A percentile compares a stretch with the other conserved stretches of the same genome.
phyloP scores from a whole-genome alignment of 495 filamentous ascomycete species.

The Aspergillus sclerotioniger region DNA sequence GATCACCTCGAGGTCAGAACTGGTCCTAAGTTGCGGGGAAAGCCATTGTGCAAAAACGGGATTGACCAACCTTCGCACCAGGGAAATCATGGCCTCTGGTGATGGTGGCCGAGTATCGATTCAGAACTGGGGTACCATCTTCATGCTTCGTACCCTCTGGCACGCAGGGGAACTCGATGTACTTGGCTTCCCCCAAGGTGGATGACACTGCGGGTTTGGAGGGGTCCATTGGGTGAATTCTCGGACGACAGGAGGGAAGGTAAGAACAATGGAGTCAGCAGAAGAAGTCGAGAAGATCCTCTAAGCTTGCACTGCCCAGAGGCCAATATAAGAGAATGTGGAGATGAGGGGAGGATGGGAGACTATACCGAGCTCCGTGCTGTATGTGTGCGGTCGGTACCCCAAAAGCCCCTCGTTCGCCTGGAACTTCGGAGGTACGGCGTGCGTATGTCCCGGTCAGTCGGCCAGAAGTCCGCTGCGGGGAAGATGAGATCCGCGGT shows the following conservation, averaged over 20 bases:
- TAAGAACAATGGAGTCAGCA: not conserved
- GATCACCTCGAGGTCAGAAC: not conserved
- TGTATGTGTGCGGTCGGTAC: conserved; percentile 10
- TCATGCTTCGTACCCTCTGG: conserved; percentile 53
- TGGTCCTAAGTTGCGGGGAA: not conserved
- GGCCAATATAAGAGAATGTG: not conserved
- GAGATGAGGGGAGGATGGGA: not conserved
- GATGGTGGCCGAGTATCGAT: conserved; percentile 68
- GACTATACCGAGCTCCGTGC: conserved; percentile 3
- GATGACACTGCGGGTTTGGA: conserved; percentile 22
- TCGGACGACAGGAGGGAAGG: not conserved
- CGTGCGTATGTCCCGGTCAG: conserved; percentile 16
- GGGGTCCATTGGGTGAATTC: conserved; percentile 27
- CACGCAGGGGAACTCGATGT: conserved; percentile 60
- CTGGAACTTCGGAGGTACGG: conserved; percentile 29
- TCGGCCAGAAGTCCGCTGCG: conserved; percentile 28
- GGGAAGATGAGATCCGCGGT: conserved; percentile 12
- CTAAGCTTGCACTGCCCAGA: not conserved
- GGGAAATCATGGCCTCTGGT: conserved; percentile 89
- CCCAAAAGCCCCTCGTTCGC: conserved; percentile 38
- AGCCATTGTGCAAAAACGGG: not conserved
- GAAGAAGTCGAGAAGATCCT: not conserved
- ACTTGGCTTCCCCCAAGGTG: conserved; percentile 48
- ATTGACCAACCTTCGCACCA: conserved; percentile 69
- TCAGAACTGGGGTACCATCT: conserved; percentile 64